Evolutionary conservation across 75 land plant genomes (phyloP).

Genomic region (Picea sitchensis): DNA sequence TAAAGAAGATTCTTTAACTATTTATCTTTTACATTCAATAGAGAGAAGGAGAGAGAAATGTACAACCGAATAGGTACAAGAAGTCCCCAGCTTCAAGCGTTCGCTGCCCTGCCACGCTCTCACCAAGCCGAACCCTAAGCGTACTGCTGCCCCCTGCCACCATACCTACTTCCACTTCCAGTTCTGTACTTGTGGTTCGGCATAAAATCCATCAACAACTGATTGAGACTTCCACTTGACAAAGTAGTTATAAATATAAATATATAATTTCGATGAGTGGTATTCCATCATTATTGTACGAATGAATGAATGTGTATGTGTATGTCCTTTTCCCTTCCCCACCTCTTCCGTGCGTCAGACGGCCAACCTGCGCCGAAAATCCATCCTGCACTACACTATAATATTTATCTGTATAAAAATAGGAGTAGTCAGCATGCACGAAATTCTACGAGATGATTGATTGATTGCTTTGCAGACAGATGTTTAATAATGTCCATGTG

Average conservation of each 20-base stretch:
- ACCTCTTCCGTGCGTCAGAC: slow-evolving; percentile 8
- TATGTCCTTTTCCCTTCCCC: not conserved
- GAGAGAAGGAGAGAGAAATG: too few relatives aligned
- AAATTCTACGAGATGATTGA: slow-evolving; percentile 3
- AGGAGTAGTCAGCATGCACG: slow-evolving; percentile 5
- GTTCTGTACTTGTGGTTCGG: not conserved
- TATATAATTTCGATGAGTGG: not conserved
- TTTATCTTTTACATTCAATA: too few relatives aligned
- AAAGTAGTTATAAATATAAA: not conserved
- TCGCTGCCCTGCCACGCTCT: not conserved
- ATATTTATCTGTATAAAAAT: not conserved
- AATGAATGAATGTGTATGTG: not conserved
- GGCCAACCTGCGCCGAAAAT: slow-evolving; percentile 9
- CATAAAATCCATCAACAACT: not conserved
- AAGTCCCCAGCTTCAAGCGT: too few relatives aligned
- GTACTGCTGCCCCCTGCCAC: not conserved
- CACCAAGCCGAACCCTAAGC: not conserved
- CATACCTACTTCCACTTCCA: too few relatives aligned
- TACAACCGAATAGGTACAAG: too few relatives aligned
- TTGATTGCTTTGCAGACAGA: not conserved
- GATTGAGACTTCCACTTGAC: not conserved
- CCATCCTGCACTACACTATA: not conserved
- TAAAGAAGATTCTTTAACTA: not conserved
- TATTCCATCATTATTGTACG: slow-evolving; percentile 9
- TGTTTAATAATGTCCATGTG: not conserved